Conservation (phyloP, 768 basidiomycete species). For the Rubroboletus satanas region DNA sequence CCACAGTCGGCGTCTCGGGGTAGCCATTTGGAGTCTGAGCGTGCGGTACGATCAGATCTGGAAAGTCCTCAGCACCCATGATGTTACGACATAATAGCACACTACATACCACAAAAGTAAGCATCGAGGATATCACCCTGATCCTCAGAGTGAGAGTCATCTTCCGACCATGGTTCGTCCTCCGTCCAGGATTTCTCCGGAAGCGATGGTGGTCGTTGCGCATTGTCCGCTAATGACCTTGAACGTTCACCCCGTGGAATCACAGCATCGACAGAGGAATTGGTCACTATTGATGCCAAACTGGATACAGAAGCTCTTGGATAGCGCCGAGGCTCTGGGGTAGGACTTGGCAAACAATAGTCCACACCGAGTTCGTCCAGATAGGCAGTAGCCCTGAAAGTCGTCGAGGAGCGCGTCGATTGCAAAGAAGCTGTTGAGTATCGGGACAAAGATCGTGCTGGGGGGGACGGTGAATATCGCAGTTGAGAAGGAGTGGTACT, state of each 20-base stretch:
- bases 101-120: conserved; percentile 38
- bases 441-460: conserved; percentile 18
- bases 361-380: conserved; percentile 31
- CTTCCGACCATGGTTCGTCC: conserved; percentile 21
- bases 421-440: conserved; percentile 28
- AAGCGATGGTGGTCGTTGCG: conserved; percentile 13
- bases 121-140: conserved; percentile 40
- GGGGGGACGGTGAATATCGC: not conserved
- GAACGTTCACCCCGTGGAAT: conserved; percentile 38
- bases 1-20: conserved; percentile 21
- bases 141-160: conserved; percentile 24
- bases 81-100: not conserved
- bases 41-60: conserved; percentile 24
- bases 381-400: conserved; percentile 21
- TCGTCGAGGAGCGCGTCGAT: conserved; percentile 31
- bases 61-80: conserved; percentile 1
- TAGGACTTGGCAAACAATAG: conserved; percentile 23
- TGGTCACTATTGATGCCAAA: conserved; percentile 54
- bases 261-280: conserved; percentile 55
- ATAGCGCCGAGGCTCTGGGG: conserved; percentile 12
- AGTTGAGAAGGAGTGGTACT: not conserved
- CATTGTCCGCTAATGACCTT: conserved; percentile 8
- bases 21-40: conserved; percentile 8
- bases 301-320: conserved; percentile 47
- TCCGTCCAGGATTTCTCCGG: conserved; percentile 16